These are phyloP conservation scores for Fusarium sp. DNA, from an alignment of 2,329 filamentous ascomycete genomes.

Conservation along the genomic window DNA sequence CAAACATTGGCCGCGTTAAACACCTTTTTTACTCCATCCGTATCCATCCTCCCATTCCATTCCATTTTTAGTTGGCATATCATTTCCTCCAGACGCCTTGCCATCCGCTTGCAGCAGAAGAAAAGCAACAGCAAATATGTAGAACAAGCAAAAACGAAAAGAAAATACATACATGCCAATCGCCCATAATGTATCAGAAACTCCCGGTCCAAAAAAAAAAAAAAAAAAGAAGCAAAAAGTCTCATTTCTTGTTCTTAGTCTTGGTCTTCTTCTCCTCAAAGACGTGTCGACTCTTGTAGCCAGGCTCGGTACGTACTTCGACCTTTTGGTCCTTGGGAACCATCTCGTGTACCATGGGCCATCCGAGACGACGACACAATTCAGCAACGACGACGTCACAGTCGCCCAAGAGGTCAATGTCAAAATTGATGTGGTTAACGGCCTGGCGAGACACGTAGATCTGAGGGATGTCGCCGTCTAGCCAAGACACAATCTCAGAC, in stretches of 20 bases:
- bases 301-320: constrained; percentile 59
- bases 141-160: constrained; percentile 5
- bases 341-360: constrained; percentile 87
- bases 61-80: constrained; percentile 28
- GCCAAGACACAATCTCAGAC: constrained; percentile 85
- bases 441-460: constrained; percentile 90
- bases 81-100: constrained; percentile 39
- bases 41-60: constrained; percentile 13
- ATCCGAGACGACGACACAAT: constrained; percentile 83
- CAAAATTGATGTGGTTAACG: constrained; percentile 91
- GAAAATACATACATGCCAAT: neutral
- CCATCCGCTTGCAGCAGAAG: constrained; percentile 28
- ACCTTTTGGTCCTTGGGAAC: constrained; percentile 74
- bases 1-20: constrained; percentile 1
- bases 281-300: constrained; percentile 53
- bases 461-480: constrained; percentile 85
- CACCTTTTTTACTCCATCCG: constrained; percentile 33
- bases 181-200: neutral
- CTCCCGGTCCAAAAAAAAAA: no score
- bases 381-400: constrained; percentile 92
- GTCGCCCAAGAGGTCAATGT: constrained; percentile 95
- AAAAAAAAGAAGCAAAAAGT: neutral
- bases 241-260: constrained; percentile 11
- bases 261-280: constrained; percentile 47
- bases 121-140: constrained; percentile 9